Evolutionary conservation across 768 basidiomycete species (phyloP), one percentile per base, ranked within the genome.

Genomic region (Mycena floridula): DNA sequence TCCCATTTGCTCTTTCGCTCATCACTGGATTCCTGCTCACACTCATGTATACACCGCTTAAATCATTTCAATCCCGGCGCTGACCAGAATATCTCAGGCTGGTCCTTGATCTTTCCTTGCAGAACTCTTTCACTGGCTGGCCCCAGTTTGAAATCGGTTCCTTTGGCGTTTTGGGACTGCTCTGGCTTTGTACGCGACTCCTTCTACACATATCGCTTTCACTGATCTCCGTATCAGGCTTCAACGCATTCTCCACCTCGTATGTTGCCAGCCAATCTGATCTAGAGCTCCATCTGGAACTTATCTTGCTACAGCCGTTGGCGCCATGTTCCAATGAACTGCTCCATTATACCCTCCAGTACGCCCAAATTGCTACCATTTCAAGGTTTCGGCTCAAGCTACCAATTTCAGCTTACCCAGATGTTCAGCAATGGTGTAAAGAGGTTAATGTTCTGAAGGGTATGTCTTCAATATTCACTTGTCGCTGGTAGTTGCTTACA

Each of bases 181-280:
- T 78, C 49, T 81, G 79, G 79, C 60, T 81, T 5, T 67, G 80
- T 79, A 49, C 48, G 71, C 8, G 21, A 5, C 25, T 11, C 37
- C 45, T 37, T n/a, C 18, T 15, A 15, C 16, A 37, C 9, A 3
- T 3, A 8, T 21, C 16, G 3, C 46, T 13, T 28, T 50, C 5
- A 45, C 20, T 20, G 26, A 25, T 11, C 8, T 28, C 6, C 20
- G 18, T 25, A 32, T 12, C 44, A 78, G 78, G 68, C 0, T 76
- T 77, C 68, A 80, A 76, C 53, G 68, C 72, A 12, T 81, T 82
- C 59, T 81, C 79, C 1, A 79, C 76, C 15, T n/a, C n/a, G n/a
- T n/a, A n/a, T n/a, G n/a, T n/a, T n/a, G n/a, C n/a, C n/a, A n/a
- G n/a, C n/a, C n/a, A n/a, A n/a, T n/a, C n/a, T n/a, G n/a, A n/a